phyloP scores from a whole-genome alignment of 352 stramenopile species.

The Globisporangium cystogenes region DNA sequence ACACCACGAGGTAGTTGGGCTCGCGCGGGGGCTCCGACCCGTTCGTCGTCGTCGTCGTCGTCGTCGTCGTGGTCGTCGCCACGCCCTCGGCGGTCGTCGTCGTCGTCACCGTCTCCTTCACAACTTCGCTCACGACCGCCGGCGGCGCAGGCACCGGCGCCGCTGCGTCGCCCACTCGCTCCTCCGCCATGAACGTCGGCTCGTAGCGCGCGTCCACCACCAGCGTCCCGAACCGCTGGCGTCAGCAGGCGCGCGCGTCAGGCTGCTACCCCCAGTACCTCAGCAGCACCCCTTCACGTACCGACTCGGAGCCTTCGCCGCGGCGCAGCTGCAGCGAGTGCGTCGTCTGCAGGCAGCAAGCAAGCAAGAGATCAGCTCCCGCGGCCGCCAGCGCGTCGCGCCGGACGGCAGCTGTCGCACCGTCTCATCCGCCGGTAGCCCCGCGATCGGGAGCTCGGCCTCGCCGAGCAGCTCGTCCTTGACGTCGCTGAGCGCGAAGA shows the following conservation, averaged over 20 bases:
- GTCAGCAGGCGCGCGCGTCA: neutral
- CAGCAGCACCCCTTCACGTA: neutral
- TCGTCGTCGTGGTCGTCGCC: slow-evolving; percentile 9
- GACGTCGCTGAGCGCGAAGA: slow-evolving; percentile 41
- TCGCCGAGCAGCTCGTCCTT: slow-evolving; percentile 39
- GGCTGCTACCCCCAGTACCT: too few relatives aligned
- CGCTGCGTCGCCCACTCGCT: slow-evolving; percentile 4
- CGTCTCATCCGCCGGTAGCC: slow-evolving; percentile 28
- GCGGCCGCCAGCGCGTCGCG: too few relatives aligned
- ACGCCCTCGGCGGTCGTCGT: slow-evolving; percentile 8
- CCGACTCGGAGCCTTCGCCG: slow-evolving; percentile 9
- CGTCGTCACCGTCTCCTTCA: slow-evolving; percentile 9
- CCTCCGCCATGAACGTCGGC: slow-evolving; percentile 24
- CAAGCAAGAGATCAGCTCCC: too few relatives aligned
- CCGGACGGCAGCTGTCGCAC: slow-evolving; percentile 9
- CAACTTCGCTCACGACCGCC: slow-evolving; percentile 5
- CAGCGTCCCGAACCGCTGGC: slow-evolving; percentile 10
- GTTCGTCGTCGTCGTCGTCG: slow-evolving; percentile 10
- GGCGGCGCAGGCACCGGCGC: slow-evolving; percentile 1
- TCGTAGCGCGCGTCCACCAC: slow-evolving; percentile 40
- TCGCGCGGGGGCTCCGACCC: neutral
- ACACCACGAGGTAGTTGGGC: slow-evolving; percentile 64
- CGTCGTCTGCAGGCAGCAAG: slow-evolving; percentile 17
- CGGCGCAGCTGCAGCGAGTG: slow-evolving; percentile 17
- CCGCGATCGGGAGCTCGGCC: slow-evolving; percentile 23